phyloP scores from a whole-genome alignment of 306 rosid species.

The Prunus campanulata region DNA sequence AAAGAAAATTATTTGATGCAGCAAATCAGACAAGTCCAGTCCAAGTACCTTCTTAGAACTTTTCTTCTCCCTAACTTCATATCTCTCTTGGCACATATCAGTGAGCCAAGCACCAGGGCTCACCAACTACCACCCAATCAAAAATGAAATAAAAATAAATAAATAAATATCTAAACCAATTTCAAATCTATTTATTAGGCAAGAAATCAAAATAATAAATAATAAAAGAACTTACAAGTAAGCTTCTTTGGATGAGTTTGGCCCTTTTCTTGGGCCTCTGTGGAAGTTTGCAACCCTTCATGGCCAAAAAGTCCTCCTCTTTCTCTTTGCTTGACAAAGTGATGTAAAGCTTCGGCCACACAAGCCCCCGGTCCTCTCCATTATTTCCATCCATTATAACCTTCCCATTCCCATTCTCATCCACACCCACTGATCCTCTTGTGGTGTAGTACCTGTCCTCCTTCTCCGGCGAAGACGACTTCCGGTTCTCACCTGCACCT shows the following conservation, averaged over 20 bases:
- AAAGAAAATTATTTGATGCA: background rate
- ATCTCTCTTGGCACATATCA: slow-evolving; percentile 91
- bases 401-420: slow-evolving; percentile 56
- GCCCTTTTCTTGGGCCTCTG: slow-evolving; percentile 86
- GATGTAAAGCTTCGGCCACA: slow-evolving; percentile 69
- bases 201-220: background rate
- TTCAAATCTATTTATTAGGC: background rate
- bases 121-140: slow-evolving; percentile 49
- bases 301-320: slow-evolving; percentile 78
- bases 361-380: slow-evolving; percentile 54
- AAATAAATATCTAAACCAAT: background rate
- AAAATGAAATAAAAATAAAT: background rate
- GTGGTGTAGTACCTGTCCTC: slow-evolving; percentile 74
- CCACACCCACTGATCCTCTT: slow-evolving; percentile 61
- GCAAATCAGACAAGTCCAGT: slow-evolving; percentile 7
- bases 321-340: slow-evolving; percentile 78
- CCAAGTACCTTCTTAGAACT: slow-evolving; percentile 66
- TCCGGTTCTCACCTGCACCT: slow-evolving; percentile 36
- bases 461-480: slow-evolving; percentile 68
- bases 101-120: slow-evolving; percentile 90
- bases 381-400: slow-evolving; percentile 35
- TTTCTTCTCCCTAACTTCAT: slow-evolving; percentile 87
- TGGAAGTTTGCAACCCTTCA: slow-evolving; percentile 83
- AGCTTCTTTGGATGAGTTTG: slow-evolving; percentile 69
- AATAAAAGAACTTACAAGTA: slow-evolving; percentile 45